Evolutionary conservation across 2,329 filamentous ascomycete genomes (phyloP).

Genomic region (Beauveria medogensis): DNA sequence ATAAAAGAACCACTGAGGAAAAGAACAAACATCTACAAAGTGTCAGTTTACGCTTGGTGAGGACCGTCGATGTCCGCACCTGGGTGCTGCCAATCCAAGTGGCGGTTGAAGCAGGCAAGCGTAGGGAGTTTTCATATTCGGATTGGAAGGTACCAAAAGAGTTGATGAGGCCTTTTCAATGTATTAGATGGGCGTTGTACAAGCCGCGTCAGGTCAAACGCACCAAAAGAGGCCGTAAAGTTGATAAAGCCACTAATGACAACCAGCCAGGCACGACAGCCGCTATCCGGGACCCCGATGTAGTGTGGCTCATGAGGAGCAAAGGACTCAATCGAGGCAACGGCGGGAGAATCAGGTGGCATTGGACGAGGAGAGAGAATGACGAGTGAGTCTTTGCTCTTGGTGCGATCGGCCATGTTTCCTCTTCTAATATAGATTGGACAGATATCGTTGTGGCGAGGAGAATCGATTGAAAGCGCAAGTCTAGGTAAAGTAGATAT

Average conservation of each 20-base stretch:
- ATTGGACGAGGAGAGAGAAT: constrained; percentile 8
- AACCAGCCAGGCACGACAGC: constrained; percentile 23
- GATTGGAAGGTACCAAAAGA: constrained; percentile 49
- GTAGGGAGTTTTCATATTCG: constrained; percentile 35
- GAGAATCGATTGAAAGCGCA: background rate
- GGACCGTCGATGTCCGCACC: constrained; percentile 11
- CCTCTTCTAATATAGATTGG: background rate
- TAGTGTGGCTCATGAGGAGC: background rate
- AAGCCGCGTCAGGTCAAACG: background rate
- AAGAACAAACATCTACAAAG: constrained; percentile 29
- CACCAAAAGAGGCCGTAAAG: constrained; percentile 22
- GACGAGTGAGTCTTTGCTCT: background rate
- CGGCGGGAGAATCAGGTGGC: background rate
- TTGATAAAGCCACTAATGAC: constrained; percentile 25
- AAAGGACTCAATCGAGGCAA: background rate
- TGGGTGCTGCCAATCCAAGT: constrained; percentile 34
- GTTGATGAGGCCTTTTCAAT: constrained; percentile 21
- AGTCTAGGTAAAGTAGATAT: background rate
- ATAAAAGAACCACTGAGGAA: constrained; percentile 30
- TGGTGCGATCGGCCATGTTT: background rate
- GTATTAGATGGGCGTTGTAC: background rate
- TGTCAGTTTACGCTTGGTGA: constrained; percentile 3
- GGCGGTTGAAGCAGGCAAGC: constrained; percentile 24
- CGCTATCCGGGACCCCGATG: constrained; percentile 18
- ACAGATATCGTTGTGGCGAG: too few species aligned